These are phyloP conservation scores for Arabis hirsuta DNA, from an alignment of 345 rosid species.

Conservation along the genomic window DNA sequence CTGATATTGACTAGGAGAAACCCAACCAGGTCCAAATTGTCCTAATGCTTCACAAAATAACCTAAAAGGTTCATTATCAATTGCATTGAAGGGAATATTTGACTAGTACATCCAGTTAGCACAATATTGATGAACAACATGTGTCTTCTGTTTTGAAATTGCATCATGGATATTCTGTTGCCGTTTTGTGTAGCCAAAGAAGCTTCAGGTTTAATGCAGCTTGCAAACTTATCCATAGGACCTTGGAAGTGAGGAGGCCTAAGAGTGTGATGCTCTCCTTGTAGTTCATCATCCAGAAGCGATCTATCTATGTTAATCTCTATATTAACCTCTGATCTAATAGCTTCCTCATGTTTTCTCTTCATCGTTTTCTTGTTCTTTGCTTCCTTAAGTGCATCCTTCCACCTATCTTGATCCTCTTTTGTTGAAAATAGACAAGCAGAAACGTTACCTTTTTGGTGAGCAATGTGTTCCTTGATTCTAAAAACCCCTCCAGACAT, in stretches of 20 bases:
- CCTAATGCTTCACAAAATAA: conserved; percentile 6
- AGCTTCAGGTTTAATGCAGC: not conserved
- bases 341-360: not conserved
- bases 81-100: not conserved
- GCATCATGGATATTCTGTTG: not conserved
- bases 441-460: not conserved
- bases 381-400: not conserved
- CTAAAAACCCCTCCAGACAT: not conserved
- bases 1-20: not conserved
- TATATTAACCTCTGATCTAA: not conserved
- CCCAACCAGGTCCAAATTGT: not conserved
- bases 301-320: not conserved
- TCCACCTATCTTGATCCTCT: not conserved
- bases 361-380: not conserved
- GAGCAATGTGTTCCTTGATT: not conserved
- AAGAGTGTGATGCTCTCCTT: not conserved
- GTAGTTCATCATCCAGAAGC: not conserved
- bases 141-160: not conserved
- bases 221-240: not conserved
- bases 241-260: not conserved
- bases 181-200: not conserved
- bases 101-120: not conserved
- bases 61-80: conserved; percentile 1
- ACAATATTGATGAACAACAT: not conserved
- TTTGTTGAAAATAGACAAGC: not conserved